phyloP scores from a whole-genome alignment of 257 asterid genomes.

The Ocimum tenuiflorum region DNA sequence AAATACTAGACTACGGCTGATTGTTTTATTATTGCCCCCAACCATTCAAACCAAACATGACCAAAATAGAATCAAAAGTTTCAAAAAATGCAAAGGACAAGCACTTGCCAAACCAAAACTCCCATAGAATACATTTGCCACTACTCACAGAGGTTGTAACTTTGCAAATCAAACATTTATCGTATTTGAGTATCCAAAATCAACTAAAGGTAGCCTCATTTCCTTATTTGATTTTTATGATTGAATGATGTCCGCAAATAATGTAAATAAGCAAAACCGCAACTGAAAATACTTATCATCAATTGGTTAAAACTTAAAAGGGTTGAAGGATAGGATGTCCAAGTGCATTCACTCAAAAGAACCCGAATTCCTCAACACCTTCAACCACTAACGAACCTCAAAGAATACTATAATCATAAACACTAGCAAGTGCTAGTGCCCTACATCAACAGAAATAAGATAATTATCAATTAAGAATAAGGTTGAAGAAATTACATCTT shows the following conservation, averaged over 20 bases:
- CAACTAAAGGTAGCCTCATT: not conserved
- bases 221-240: not conserved
- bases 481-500: constrained; percentile 61
- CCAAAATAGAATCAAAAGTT: constrained; percentile 27
- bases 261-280: not conserved
- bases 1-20: no score
- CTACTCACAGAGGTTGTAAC: not conserved
- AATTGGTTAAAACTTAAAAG: no score
- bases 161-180: not conserved
- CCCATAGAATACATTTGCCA: not conserved
- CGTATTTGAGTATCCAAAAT: not conserved
- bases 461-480: not conserved
- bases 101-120: not conserved
- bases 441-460: not conserved
- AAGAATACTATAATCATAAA: not conserved
- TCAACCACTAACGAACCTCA: not conserved
- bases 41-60: no score
- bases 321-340: not conserved
- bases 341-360: not conserved
- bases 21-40: no score
- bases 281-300: not conserved
- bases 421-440: no score
- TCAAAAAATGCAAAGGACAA: constrained; percentile 8
- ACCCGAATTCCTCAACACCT: not conserved
- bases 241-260: not conserved